These are phyloP conservation scores for Tylopilus sp. DNA, from an alignment of 768 basidiomycete genomes.

Conservation along the genomic window DNA sequence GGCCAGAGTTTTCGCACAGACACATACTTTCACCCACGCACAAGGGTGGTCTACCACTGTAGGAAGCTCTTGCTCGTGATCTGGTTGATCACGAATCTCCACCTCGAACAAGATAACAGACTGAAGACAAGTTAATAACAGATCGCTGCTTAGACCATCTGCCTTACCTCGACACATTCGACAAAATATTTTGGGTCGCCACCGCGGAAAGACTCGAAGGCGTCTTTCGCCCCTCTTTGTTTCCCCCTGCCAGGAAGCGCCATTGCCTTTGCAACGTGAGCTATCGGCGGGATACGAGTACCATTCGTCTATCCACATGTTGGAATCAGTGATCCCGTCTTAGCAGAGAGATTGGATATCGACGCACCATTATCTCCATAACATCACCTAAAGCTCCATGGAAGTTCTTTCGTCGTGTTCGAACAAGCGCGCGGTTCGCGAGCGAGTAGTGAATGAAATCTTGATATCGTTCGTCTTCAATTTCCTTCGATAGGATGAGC, in stretches of 20 bases:
- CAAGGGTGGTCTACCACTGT: background rate
- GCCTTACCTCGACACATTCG: conserved; percentile 7
- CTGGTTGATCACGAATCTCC: background rate
- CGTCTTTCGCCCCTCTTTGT: background rate
- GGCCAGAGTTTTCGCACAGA: background rate
- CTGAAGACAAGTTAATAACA: background rate
- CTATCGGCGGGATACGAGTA: background rate
- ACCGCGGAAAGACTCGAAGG: background rate
- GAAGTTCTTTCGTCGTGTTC: conserved; percentile 1
- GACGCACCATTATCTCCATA: background rate
- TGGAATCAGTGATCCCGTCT: background rate
- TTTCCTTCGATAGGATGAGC: conserved; percentile 8
- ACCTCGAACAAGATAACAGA: conserved; percentile 3
- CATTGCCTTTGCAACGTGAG: conserved; percentile 3
- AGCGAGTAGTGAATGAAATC: background rate
- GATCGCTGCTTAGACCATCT: background rate
- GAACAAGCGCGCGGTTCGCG: conserved; percentile 18
- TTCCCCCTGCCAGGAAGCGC: background rate
- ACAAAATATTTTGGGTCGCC: background rate
- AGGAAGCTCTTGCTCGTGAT: background rate
- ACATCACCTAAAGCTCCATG: conserved; percentile 7
- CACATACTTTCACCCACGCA: background rate
- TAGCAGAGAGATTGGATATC: background rate
- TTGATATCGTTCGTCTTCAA: background rate
- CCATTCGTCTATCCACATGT: background rate